phyloP scores from a whole-genome alignment of 306 rosid genomes.

The Corylus americana region DNA sequence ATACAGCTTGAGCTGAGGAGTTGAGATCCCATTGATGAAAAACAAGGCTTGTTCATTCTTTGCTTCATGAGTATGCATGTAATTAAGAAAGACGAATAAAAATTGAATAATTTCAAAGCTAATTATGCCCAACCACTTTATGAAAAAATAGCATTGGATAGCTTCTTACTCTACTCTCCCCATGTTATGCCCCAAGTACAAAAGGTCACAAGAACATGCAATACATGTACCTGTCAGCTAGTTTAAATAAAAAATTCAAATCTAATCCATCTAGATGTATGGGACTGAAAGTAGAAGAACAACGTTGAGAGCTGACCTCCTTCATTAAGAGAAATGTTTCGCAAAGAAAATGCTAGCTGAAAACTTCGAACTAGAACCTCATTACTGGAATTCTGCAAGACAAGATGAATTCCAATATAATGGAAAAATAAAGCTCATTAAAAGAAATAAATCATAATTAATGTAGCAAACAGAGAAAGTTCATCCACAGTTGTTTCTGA shows the following conservation, averaged over 20 bases:
- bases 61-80: neutral
- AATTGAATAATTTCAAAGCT: neutral
- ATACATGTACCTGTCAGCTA: slow-evolving; percentile 7
- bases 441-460: slow-evolving; percentile 14
- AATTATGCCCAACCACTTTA: neutral
- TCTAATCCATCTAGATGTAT: neutral
- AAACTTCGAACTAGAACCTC: slow-evolving; percentile 79
- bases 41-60: slow-evolving; percentile 17
- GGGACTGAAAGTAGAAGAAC: neutral
- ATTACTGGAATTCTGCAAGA: slow-evolving; percentile 72
- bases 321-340: slow-evolving; percentile 63
- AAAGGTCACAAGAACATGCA: slow-evolving; percentile 9
- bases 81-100: neutral
- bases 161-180: neutral
- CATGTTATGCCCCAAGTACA: neutral
- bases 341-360: slow-evolving; percentile 88
- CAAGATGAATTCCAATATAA: slow-evolving; percentile 16
- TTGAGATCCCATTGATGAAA: slow-evolving; percentile 9
- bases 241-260: neutral
- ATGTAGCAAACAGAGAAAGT: neutral
- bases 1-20: slow-evolving; percentile 28
- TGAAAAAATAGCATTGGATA: neutral
- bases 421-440: slow-evolving; percentile 4
- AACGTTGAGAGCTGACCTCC: slow-evolving; percentile 54
- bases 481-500: neutral